Evolutionary conservation across 1,139 yeast genomes (phyloP).

Genomic region (Scheffersomyces illinoinensis): DNA sequence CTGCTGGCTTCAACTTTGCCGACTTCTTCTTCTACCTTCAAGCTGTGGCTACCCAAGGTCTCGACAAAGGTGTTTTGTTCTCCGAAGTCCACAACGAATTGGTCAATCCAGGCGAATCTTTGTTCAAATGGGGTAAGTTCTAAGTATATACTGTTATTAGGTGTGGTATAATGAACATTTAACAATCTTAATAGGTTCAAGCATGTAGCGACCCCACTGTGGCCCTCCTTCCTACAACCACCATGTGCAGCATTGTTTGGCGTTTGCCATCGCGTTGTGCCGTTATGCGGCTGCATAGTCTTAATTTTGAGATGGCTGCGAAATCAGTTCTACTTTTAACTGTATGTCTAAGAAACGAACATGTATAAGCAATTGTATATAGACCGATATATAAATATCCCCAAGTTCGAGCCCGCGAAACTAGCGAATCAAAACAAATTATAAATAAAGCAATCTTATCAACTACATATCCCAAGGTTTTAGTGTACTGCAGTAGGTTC

Average conservation of each 20-base stretch:
- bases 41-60: slow-evolving; percentile 32
- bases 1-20: slow-evolving; percentile 28
- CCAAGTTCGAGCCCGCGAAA: not conserved
- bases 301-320: not conserved
- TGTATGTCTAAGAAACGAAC: not conserved
- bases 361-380: not conserved
- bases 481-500: not conserved
- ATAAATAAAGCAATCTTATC: not conserved
- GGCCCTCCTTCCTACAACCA: too few species aligned
- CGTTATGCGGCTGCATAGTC: not conserved
- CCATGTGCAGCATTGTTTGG: not conserved
- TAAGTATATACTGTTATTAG: slow-evolving; percentile 1
- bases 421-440: not conserved
- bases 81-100: slow-evolving; percentile 44
- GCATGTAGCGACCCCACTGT: too few species aligned
- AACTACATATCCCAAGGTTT: not conserved
- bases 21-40: slow-evolving; percentile 33
- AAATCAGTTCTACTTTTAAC: not conserved
- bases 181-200: too few species aligned
- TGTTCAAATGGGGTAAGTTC: slow-evolving; percentile 53
- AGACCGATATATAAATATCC: not conserved
- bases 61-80: slow-evolving; percentile 35
- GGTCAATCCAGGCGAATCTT: slow-evolving; percentile 53
- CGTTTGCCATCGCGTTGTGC: not conserved
- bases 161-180: not conserved